A percentile compares a stretch with the other conserved stretches of the same genome.
Conservation (phyloP, 1,284 basidiomycete genomes). For the Cryptococcus sp. region DNA sequence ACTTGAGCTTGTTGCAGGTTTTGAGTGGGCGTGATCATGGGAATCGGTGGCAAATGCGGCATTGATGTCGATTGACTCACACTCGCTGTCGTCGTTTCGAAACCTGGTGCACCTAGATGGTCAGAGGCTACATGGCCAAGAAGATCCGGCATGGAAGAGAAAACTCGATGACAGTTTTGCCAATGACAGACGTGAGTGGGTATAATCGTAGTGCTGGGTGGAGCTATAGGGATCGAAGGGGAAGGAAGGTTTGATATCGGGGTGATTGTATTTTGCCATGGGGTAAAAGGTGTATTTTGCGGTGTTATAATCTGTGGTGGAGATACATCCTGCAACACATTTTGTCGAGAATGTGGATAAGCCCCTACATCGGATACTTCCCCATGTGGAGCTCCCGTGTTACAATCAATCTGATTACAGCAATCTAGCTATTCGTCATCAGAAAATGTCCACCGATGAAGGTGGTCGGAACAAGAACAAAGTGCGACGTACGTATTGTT, state of each 20-base stretch:
- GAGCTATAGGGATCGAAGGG: not conserved
- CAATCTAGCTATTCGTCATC: slow-evolving; percentile 30
- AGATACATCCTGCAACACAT: not conserved
- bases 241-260: not conserved
- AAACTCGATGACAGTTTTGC: slow-evolving; percentile 49
- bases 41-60: no score
- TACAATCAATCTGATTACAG: slow-evolving; percentile 29
- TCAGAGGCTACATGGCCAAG: slow-evolving; percentile 51
- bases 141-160: slow-evolving; percentile 49
- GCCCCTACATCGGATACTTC: not conserved
- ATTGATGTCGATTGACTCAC: no score
- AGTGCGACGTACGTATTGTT: slow-evolving; percentile 35
- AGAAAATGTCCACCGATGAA: not conserved
- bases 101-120: slow-evolving; percentile 44
- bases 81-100: not conserved
- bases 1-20: not conserved
- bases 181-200: slow-evolving; percentile 46
- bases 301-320: not conserved
- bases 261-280: not conserved
- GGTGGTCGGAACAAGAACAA: not conserved
- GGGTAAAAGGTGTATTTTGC: not conserved
- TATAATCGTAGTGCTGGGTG: slow-evolving; percentile 2
- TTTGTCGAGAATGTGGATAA: slow-evolving; percentile 1
- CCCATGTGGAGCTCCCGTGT: not conserved
- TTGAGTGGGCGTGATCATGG: no score